Evolutionary conservation across 257 asterid species (phyloP).

Genomic region (Haberlea rhodopensis): DNA sequence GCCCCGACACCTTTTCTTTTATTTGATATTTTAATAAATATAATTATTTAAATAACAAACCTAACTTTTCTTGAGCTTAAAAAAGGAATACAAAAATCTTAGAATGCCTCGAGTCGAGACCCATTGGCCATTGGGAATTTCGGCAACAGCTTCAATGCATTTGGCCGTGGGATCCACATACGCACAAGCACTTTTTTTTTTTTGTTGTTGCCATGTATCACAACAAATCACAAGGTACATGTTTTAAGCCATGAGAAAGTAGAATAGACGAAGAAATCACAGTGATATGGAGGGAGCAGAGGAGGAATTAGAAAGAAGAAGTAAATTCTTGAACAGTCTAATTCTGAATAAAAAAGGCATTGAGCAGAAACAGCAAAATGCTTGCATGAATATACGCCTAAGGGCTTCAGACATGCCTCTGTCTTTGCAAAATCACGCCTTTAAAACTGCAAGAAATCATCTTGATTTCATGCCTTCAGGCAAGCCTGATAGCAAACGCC

Average conservation of each 20-base stretch:
- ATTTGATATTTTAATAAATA: too few species aligned
- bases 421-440: constrained; percentile 69
- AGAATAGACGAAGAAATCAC: constrained; percentile 22
- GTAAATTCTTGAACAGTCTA: constrained; percentile 75
- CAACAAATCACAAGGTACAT: too few species aligned
- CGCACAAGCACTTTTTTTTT: too few species aligned
- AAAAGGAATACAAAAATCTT: not conserved
- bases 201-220: too few species aligned
- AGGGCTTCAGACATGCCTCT: constrained; percentile 82
- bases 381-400: constrained; percentile 47
- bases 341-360: constrained; percentile 51
- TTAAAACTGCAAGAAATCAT: constrained; percentile 43
- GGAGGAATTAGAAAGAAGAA: constrained; percentile 79
- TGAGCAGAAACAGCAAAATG: constrained; percentile 42
- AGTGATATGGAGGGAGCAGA: constrained; percentile 75
- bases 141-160: too few species aligned
- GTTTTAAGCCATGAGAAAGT: not conserved
- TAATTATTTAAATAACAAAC: too few species aligned
- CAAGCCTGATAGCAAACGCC: constrained; percentile 70
- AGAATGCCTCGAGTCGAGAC: not conserved
- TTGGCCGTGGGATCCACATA: too few species aligned
- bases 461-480: constrained; percentile 55
- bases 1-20: too few species aligned
- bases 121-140: too few species aligned
- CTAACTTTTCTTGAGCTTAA: not conserved